Percentiles rank a stretch among this genome's conserved stretches.
Conservation (phyloP, 495 filamentous ascomycete species). For the Penicillium soppii region DNA sequence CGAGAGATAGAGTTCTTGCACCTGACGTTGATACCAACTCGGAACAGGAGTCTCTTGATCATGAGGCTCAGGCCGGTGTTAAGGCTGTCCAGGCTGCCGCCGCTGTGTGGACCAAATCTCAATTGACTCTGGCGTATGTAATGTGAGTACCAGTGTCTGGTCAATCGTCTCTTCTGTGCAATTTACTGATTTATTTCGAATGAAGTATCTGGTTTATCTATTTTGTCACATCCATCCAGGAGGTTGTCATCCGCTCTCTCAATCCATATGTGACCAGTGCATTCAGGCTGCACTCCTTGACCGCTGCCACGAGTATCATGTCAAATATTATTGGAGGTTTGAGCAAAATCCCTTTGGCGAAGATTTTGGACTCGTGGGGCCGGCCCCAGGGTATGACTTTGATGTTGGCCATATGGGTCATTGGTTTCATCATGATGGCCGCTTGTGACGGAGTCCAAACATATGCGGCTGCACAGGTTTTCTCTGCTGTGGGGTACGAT, state of each 20-base stretch:
- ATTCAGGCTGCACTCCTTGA: conserved; percentile 30
- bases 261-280: conserved; percentile 31
- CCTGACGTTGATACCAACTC: not conserved
- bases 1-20: not conserved
- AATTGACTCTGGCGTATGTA: conserved; percentile 1
- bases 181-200: not conserved
- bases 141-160: not conserved
- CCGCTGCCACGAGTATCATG: conserved; percentile 30
- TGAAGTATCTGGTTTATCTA: conserved; percentile 36
- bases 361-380: conserved; percentile 66
- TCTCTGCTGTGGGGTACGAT: conserved; percentile 49
- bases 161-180: not conserved
- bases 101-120: conserved; percentile 1
- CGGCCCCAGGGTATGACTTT: conserved; percentile 49
- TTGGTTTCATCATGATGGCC: conserved; percentile 51
- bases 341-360: conserved; percentile 60
- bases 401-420: conserved; percentile 26
- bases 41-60: not conserved
- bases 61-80: conserved; percentile 5
- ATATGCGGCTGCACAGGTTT: conserved; percentile 49
- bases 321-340: conserved; percentile 55
- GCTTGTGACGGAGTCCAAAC: conserved; percentile 43
- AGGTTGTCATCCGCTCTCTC: conserved; percentile 20
- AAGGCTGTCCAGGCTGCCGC: not conserved
- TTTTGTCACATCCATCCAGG: conserved; percentile 24